These are phyloP conservation scores for Ilyonectria sp. DNA, from an alignment of 2,329 filamentous ascomycete species.

Conservation along the genomic window DNA sequence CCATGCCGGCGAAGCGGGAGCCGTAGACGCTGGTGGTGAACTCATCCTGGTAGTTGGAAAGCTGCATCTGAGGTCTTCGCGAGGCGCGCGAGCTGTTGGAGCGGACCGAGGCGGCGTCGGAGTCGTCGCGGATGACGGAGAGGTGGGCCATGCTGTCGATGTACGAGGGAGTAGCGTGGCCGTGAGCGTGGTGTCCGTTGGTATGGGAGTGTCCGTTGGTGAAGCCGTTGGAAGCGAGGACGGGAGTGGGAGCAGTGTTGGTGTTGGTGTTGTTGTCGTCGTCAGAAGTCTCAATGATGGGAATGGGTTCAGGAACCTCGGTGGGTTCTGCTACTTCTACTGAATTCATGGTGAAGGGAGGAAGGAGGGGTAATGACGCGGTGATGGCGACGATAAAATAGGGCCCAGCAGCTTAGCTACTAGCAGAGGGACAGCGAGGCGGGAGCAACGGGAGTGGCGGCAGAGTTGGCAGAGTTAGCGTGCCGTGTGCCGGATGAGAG, in stretches of 20 bases:
- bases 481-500: constrained; percentile 20
- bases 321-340: constrained; percentile 36
- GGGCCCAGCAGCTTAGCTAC: neutral
- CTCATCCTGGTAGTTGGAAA: constrained; percentile 67
- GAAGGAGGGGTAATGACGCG: constrained; percentile 32
- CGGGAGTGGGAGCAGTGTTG: constrained; percentile 23
- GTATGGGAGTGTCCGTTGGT: constrained; percentile 34
- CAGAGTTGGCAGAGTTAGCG: constrained; percentile 27
- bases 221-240: constrained; percentile 49
- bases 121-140: constrained; percentile 55
- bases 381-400: constrained; percentile 2
- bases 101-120: constrained; percentile 48
- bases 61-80: constrained; percentile 58
- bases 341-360: constrained; percentile 44
- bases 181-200: constrained; percentile 48
- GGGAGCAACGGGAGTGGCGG: constrained; percentile 30
- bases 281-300: constrained; percentile 52
- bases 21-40: constrained; percentile 90
- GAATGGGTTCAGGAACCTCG: constrained; percentile 45
- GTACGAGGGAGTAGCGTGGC: constrained; percentile 34
- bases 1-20: constrained; percentile 83
- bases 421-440: constrained; percentile 3
- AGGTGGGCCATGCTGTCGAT: constrained; percentile 66
- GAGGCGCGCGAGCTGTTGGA: constrained; percentile 45
- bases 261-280: constrained; percentile 45